phyloP scores from a whole-genome alignment of 1,139 yeast genomes.

The Yamadazyma epiphylla region DNA sequence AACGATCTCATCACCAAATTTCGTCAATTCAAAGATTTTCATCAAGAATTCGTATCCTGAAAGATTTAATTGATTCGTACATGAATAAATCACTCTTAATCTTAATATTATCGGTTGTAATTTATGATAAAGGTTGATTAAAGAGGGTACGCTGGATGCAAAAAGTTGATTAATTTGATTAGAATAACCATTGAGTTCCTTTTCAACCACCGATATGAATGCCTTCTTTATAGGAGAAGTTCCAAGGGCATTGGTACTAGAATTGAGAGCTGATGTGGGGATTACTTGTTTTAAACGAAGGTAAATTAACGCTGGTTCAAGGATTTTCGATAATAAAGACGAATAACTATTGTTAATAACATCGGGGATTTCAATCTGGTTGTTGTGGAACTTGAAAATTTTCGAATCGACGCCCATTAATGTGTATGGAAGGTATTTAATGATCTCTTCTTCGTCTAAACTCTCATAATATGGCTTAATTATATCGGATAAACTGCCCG shows the following conservation, averaged over 20 bases:
- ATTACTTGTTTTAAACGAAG: conserved; percentile 30
- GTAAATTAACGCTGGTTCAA: conserved; percentile 75
- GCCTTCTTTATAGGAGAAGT: conserved; percentile 63
- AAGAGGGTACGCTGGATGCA: conserved; percentile 28
- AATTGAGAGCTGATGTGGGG: neutral
- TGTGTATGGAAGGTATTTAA: conserved; percentile 61
- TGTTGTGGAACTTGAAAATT: conserved; percentile 46
- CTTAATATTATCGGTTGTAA: conserved; percentile 44
- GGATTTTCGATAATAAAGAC: conserved; percentile 51
- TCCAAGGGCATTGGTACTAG: conserved; percentile 1
- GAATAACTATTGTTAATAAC: conserved; percentile 56
- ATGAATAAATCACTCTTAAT: conserved; percentile 52
- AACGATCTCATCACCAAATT: conserved; percentile 62
- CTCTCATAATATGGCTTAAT: conserved; percentile 34
- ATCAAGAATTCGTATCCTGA: conserved; percentile 59
- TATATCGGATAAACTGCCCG: conserved; percentile 9
- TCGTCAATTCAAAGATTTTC: conserved; percentile 45
- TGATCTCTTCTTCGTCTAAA: conserved; percentile 45
- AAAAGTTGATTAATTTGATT: conserved; percentile 53
- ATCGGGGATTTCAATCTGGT: conserved; percentile 41
- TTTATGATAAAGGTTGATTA: conserved; percentile 40
- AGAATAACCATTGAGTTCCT: conserved; percentile 52
- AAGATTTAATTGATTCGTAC: conserved; percentile 32
- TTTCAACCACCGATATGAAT: conserved; percentile 52
- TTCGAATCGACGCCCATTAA: conserved; percentile 72